Conservation (phyloP, 164 flowering plant species). For the Aristolochia fimbriata region DNA sequence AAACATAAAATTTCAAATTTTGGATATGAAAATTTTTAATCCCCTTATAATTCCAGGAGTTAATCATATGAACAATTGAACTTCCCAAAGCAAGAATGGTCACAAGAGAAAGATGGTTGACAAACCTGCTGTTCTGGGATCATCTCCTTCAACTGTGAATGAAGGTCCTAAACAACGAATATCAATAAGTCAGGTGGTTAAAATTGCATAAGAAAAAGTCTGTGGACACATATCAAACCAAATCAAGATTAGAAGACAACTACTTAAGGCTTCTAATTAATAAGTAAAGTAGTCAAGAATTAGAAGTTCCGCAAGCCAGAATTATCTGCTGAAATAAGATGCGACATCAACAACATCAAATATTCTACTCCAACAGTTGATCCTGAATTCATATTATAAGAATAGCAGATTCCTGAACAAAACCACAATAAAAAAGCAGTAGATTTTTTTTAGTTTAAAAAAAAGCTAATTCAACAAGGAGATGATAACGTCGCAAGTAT, state of each 20-base stretch:
- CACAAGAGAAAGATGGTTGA: not conserved
- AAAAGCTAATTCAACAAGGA: no score
- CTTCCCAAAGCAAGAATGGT: not conserved
- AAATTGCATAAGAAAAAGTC: not conserved
- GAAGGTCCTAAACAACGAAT: conserved; percentile 58
- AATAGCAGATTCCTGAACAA: no score
- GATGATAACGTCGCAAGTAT: not conserved
- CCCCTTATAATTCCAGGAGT: not conserved
- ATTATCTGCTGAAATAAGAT: no score
- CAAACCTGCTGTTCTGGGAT: conserved; percentile 91
- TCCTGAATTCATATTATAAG: no score
- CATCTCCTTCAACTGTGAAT: conserved; percentile 72
- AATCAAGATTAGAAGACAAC: not conserved
- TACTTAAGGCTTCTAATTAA: not conserved
- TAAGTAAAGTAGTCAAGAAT: not conserved
- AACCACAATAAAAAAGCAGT: no score
- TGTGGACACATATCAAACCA: not conserved
- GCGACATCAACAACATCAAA: no score
- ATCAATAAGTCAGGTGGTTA: not conserved
- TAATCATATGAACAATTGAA: not conserved
- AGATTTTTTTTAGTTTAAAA: no score
- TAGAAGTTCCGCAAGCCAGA: not conserved
- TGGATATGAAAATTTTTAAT: not conserved
- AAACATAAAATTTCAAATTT: not conserved
- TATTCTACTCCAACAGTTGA: no score